Base-by-base conservation (phyloP, 1,284 basidiomycete genomes). In the Malassezia japonica region DNA sequence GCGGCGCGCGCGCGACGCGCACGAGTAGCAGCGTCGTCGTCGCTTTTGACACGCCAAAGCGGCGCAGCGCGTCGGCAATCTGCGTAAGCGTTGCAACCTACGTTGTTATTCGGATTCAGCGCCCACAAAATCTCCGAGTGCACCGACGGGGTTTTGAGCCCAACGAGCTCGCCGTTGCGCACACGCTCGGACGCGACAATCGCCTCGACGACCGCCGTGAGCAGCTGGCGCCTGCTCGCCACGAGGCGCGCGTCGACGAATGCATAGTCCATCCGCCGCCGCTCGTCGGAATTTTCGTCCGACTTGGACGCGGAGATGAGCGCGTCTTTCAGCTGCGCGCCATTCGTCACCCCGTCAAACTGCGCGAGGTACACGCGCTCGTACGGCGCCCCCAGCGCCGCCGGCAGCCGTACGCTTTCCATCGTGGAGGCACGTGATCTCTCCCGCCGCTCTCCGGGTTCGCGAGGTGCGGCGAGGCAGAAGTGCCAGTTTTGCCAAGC, bases 71-170 rank as follows among this genome's bases (percentile, higher is more conserved):
- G 13, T 54, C 51, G 31, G 35, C 51, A 20, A 54, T 48, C 50
- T 51, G 40, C 13, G 39, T 46, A 12, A 51, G 45, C 10, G 20
- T 24, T 1, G n/a, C 20, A 15, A 42, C 55, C 24, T 16, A 57
- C 55, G 34, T 58, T 58, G 32, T 48, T 49, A 23, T 46, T 46
- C 8, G 48, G 47, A 24, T 52, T 50, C 13, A 58, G 41, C 9
- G 52, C 50, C 52, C 53, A 58, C 13, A 58, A 29, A 12, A 58
- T 42, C 37, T 58, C 56, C 8, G 56, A 58, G 36, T 58, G 56
- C 37, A 58, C 47, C 28, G 50, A 54, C 24, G 48, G 48, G 5
- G 56, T 58, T 40, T 55, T 56, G 18, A 58, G 32, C 24, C 51
- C 51, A 3, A 45, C 32, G 2, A 2, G 8, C 8, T 21, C 45